These are phyloP conservation scores for Beauveria sp. DNA, from an alignment of 2,329 filamentous ascomycete genomes.

Conservation along the genomic window DNA sequence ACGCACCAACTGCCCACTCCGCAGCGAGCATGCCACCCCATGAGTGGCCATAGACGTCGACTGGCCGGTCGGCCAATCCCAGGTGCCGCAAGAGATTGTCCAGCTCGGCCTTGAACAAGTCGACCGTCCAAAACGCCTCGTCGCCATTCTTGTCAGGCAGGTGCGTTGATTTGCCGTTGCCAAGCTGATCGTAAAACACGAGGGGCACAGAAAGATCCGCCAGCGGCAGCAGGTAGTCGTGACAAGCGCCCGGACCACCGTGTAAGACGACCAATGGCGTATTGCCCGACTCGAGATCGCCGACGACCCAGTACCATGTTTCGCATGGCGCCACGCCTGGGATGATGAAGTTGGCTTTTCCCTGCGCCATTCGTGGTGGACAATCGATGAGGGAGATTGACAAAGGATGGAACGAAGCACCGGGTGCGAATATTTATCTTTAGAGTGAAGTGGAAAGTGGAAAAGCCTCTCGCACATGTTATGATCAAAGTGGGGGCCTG, in stretches of 20 bases:
- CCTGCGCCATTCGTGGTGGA: not conserved
- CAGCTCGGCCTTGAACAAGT: conserved; percentile 41
- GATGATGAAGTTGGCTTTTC: not conserved
- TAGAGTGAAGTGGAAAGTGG: too few species aligned
- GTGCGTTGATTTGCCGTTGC: conserved; percentile 40
- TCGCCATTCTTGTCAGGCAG: conserved; percentile 34
- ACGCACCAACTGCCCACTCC: conserved; percentile 27
- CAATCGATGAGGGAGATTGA: too few species aligned
- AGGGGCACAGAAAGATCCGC: conserved; percentile 30
- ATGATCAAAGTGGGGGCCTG: too few species aligned
- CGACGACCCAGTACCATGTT: not conserved
- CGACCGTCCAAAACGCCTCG: conserved; percentile 36
- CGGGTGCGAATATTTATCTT: too few species aligned
- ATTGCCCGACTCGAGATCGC: not conserved
- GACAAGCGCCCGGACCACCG: conserved; percentile 39
- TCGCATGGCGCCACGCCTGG: not conserved
- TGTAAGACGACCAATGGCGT: conserved; percentile 19
- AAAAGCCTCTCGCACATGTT: too few species aligned
- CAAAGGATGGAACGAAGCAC: too few species aligned
- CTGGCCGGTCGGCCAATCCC: conserved; percentile 24
- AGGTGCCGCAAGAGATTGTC: conserved; percentile 38
- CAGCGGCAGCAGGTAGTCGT: conserved; percentile 34
- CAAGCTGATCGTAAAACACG: conserved; percentile 48
- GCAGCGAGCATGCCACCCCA: conserved; percentile 47
- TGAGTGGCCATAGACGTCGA: conserved; percentile 40